phyloP scores from a whole-genome alignment of 495 filamentous ascomycete genomes.

The Amniculicola lignicola region DNA sequence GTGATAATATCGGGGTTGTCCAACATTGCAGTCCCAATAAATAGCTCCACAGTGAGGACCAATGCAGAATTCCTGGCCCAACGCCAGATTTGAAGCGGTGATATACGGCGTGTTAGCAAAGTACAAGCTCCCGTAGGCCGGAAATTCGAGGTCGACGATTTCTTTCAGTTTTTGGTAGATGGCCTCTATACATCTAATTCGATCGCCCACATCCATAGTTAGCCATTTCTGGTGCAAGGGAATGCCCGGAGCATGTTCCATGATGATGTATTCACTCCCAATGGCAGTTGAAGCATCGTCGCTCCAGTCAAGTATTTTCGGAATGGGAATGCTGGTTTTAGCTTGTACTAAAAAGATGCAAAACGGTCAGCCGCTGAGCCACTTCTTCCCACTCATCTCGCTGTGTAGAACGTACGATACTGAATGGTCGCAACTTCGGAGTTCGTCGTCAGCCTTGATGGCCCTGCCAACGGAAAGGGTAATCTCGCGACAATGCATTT shows the following conservation, averaged over 20 bases:
- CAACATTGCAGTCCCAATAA: conserved; percentile 45
- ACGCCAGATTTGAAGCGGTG: conserved; percentile 31
- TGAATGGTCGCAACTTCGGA: conserved; percentile 50
- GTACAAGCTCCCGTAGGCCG: conserved; percentile 47
- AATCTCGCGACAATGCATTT: conserved; percentile 43
- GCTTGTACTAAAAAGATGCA: conserved; percentile 38
- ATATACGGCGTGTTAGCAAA: conserved; percentile 24
- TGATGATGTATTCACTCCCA: conserved; percentile 50
- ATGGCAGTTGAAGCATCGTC: conserved; percentile 40
- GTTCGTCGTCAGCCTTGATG: conserved; percentile 35
- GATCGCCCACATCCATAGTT: conserved; percentile 42
- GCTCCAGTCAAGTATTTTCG: conserved; percentile 46
- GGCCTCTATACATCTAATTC: conserved; percentile 42
- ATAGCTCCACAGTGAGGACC: conserved; percentile 44
- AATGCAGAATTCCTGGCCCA: conserved; percentile 43
- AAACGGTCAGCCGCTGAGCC: conserved; percentile 11
- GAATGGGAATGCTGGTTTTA: conserved; percentile 43
- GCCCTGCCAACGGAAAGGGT: conserved; percentile 41
- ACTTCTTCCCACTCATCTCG: conserved; percentile 1
- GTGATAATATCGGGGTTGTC: conserved; percentile 39
- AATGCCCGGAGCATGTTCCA: conserved; percentile 44
- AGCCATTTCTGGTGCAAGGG: conserved; percentile 43
- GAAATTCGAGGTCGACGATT: conserved; percentile 44
- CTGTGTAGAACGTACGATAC: conserved; percentile 40
- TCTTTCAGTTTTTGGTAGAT: conserved; percentile 40